Evolutionary conservation across 2,329 filamentous ascomycete species (phyloP).

Genomic region (Orbilia blumenaviensis): DNA sequence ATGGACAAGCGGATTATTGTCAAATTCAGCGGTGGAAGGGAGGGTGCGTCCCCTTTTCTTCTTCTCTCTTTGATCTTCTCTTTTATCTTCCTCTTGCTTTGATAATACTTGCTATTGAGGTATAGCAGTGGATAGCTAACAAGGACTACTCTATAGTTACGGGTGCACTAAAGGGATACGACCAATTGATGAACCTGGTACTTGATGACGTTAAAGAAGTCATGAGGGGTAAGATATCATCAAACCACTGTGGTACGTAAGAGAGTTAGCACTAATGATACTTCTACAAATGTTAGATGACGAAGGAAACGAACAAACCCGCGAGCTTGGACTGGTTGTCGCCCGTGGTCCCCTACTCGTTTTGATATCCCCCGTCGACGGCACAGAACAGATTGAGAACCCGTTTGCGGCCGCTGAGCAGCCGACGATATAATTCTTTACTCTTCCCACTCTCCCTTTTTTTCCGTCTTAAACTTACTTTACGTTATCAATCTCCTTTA

Average conservation of each 20-base stretch:
- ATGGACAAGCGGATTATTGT: slow-evolving; percentile 96
- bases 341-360: slow-evolving; percentile 92
- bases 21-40: slow-evolving; percentile 94
- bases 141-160: slow-evolving; percentile 70
- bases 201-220: slow-evolving; percentile 92
- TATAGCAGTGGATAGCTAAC: not conserved
- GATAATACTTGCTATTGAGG: no score
- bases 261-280: slow-evolving; percentile 28
- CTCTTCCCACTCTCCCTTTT: not conserved
- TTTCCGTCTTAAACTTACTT: no score
- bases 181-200: slow-evolving; percentile 97
- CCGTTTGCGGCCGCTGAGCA: slow-evolving; percentile 83
- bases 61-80: not conserved
- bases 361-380: slow-evolving; percentile 89
- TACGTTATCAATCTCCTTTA: no score
- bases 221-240: slow-evolving; percentile 74
- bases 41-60: slow-evolving; percentile 70
- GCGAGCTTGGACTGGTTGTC: slow-evolving; percentile 84
- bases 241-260: no score
- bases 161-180: slow-evolving; percentile 91
- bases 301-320: slow-evolving; percentile 84
- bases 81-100: not conserved
- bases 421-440: slow-evolving; percentile 58
- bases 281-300: slow-evolving; percentile 72
- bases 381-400: slow-evolving; percentile 94